Percentiles rank a stretch among this genome's conserved stretches.
phyloP scores from a whole-genome alignment of 2,329 filamentous ascomycete species.

The Alternaria viburni region DNA sequence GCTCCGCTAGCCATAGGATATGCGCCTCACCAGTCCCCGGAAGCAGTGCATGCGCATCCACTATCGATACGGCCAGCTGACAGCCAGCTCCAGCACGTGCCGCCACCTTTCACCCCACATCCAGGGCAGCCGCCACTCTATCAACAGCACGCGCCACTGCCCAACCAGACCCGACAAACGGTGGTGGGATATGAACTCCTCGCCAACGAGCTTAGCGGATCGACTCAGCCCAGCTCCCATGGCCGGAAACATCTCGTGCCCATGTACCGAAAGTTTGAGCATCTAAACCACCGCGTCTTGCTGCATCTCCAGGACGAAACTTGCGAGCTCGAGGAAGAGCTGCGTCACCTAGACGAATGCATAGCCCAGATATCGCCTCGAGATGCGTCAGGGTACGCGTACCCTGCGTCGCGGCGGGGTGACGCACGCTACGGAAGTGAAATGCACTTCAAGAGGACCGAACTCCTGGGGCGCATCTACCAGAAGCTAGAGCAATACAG shows the following conservation, averaged over 20 bases:
- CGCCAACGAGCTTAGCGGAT: constrained; percentile 44
- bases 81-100: constrained; percentile 17
- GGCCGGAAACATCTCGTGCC: constrained; percentile 52
- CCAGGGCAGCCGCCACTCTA: constrained; percentile 36
- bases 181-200: constrained; percentile 48
- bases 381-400: constrained; percentile 33
- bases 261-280: constrained; percentile 83
- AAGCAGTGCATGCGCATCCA: constrained; percentile 27
- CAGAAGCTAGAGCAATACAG: constrained; percentile 73
- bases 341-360: constrained; percentile 71
- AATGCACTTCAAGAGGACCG: constrained; percentile 65
- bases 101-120: constrained; percentile 27
- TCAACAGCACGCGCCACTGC: constrained; percentile 26
- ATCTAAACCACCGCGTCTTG: constrained; percentile 80
- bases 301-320: constrained; percentile 88
- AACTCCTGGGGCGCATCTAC: constrained; percentile 67
- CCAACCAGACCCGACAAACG: constrained; percentile 36
- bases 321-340: constrained; percentile 77
- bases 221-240: constrained; percentile 21
- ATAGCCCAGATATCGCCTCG: constrained; percentile 52
- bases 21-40: constrained; percentile 30
- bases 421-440: constrained; percentile 63
- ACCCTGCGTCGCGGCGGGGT: constrained; percentile 65
- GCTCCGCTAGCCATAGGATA: constrained; percentile 34
- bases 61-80: constrained; percentile 29